Conservation (phyloP, 208 protist genomes). For the Leishmania aethiopica region DNA sequence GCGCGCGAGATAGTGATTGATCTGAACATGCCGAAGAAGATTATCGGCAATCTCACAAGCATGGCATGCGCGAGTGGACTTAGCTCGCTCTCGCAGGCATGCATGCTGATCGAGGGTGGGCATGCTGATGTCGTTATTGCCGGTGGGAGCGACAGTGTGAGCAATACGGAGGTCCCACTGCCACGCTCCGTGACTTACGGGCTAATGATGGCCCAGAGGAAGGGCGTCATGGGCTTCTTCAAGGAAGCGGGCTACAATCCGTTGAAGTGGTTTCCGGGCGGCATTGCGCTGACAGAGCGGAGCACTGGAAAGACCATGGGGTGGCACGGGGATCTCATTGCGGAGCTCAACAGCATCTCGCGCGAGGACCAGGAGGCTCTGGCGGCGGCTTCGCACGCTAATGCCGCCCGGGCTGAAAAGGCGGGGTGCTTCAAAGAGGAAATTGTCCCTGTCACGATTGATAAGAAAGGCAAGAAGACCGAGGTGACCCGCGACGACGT, state of each 20-base stretch:
- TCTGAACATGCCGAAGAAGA: constrained; percentile 72
- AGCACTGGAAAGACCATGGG: constrained; percentile 92
- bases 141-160: constrained; percentile 87
- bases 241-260: constrained; percentile 73
- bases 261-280: constrained; percentile 64
- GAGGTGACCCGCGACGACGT: constrained; percentile 67
- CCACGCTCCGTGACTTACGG: constrained; percentile 57
- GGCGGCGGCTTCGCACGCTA: constrained; percentile 64
- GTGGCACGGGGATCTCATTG: constrained; percentile 87
- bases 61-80: constrained; percentile 85
- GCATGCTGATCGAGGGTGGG: constrained; percentile 76
- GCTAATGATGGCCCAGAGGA: constrained; percentile 59
- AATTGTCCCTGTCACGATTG: constrained; percentile 54
- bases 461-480: constrained; percentile 43
- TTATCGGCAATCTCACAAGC: constrained; percentile 75
- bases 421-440: constrained; percentile 82
- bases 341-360: constrained; percentile 72
- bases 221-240: constrained; percentile 52
- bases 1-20: constrained; percentile 88
- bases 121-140: constrained; percentile 84
- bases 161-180: constrained; percentile 68
- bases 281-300: constrained; percentile 60
- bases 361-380: constrained; percentile 77
- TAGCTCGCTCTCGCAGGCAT: constrained; percentile 75
- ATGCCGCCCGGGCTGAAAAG: constrained; percentile 58